A percentile compares a stretch with the other conserved stretches of the same genome.
These are phyloP conservation scores for Periglandula ipomoeae DNA, from an alignment of 2,329 filamentous ascomycete genomes.

Conservation along the genomic window DNA sequence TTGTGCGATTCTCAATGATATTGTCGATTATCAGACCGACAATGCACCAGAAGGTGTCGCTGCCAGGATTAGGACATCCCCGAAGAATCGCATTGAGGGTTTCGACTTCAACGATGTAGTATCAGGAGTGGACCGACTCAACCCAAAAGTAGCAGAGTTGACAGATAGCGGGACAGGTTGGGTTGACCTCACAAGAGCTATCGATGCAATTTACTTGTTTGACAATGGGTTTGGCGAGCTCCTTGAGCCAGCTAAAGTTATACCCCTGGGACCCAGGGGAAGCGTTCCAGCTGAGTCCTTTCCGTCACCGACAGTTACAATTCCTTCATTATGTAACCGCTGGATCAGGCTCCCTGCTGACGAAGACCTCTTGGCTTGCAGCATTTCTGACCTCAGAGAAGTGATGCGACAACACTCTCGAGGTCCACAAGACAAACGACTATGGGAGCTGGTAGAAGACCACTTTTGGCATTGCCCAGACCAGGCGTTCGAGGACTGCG, in stretches of 20 bases:
- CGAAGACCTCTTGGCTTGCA: not conserved
- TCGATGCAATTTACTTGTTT: not conserved
- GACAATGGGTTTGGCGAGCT: not conserved
- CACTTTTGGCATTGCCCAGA: not conserved
- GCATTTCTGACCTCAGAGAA: not conserved
- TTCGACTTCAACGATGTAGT: not conserved
- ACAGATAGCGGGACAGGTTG: not conserved
- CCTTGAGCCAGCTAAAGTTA: not conserved
- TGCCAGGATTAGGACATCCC: not conserved
- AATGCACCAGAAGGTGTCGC: too few species aligned
- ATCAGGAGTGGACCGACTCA: not conserved
- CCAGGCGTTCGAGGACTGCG: not conserved
- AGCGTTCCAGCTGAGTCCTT: not conserved
- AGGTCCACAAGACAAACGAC: not conserved
- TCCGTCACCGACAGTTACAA: not conserved
- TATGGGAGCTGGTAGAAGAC: not conserved
- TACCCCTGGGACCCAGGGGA: not conserved
- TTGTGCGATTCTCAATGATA: too few species aligned
- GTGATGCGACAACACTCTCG: not conserved
- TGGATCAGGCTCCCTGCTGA: not conserved
- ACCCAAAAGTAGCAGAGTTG: not conserved
- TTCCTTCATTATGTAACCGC: not conserved
- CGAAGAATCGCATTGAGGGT: not conserved
- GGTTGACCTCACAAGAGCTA: not conserved
- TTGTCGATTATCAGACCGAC: too few species aligned